Percentiles rank a stretch among this genome's conserved stretches.
These are phyloP conservation scores for Pholiota molesta DNA, from an alignment of 768 basidiomycete species.

Conservation along the genomic window DNA sequence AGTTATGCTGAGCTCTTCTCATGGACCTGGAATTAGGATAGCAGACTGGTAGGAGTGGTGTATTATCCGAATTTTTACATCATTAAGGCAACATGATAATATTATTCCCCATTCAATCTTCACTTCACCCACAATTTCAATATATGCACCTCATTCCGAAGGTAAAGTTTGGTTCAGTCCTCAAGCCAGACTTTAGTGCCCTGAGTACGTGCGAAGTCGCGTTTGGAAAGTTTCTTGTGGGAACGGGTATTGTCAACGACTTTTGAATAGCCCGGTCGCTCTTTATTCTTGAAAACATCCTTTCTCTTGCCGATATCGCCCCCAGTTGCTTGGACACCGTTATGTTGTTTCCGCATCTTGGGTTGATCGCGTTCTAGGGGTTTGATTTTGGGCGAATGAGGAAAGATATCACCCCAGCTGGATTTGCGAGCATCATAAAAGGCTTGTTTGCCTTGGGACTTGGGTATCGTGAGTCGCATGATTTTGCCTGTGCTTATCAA, in stretches of 20 bases:
- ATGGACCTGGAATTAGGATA: conserved; percentile 90
- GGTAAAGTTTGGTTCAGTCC: conserved; percentile 14
- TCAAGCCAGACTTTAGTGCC: conserved; percentile 29
- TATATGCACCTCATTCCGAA: background rate
- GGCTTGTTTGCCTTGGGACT: conserved; percentile 92
- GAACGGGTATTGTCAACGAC: conserved; percentile 29
- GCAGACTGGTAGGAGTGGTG: conserved; percentile 49
- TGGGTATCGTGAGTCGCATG: conserved; percentile 89
- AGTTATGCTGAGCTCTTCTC: conserved; percentile 82
- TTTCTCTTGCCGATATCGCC: conserved; percentile 61
- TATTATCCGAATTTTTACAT: conserved; percentile 12
- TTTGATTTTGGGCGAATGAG: conserved; percentile 81
- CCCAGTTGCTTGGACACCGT: conserved; percentile 35
- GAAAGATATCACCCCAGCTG: conserved; percentile 93
- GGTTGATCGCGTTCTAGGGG: conserved; percentile 64
- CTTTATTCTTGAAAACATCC: conserved; percentile 23
- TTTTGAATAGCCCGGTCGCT: conserved; percentile 23
- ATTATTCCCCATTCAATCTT: background rate
- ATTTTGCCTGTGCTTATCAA: conserved; percentile 70
- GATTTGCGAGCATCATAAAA: conserved; percentile 96
- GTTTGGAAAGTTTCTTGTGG: conserved; percentile 28
- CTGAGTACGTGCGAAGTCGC: conserved; percentile 32
- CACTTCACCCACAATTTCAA: background rate
- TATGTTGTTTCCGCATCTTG: conserved; percentile 22
- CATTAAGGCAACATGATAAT: conserved; percentile 14